Conservation (phyloP, 148 eudicot species). For the Vaccinium darrowii region DNA sequence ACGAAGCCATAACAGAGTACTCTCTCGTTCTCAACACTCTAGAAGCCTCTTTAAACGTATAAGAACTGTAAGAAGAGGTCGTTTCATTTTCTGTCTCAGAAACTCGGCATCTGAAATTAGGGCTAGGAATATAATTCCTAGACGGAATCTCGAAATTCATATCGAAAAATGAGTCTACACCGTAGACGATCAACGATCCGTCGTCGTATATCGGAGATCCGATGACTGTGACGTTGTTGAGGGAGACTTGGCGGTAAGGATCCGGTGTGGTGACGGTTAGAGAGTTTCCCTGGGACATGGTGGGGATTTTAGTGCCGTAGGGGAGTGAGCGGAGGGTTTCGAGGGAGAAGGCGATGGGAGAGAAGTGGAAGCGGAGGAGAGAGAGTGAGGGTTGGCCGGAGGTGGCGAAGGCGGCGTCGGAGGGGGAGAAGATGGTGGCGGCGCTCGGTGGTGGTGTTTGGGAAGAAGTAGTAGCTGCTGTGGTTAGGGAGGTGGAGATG, state of each 20-base stretch:
- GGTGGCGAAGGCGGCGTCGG: conserved; percentile 35
- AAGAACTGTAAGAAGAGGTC: neutral
- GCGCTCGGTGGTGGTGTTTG: conserved; percentile 18
- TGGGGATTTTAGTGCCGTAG: conserved; percentile 41
- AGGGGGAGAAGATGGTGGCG: conserved; percentile 53
- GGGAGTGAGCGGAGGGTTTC: conserved; percentile 53
- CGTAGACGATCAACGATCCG: conserved; percentile 43
- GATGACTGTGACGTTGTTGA: conserved; percentile 38
- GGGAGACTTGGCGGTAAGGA: conserved; percentile 27
- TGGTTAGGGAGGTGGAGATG: conserved; percentile 26
- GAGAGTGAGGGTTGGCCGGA: conserved; percentile 64
- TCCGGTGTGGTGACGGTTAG: conserved; percentile 43
- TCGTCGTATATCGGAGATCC: conserved; percentile 55
- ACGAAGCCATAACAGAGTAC: conserved; percentile 55
- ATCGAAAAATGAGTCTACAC: conserved; percentile 44
- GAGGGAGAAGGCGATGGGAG: conserved; percentile 49
- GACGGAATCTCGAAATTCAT: conserved; percentile 20
- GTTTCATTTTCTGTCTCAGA: neutral
- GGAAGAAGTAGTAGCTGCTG: neutral
- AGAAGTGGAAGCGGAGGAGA: conserved; percentile 62
- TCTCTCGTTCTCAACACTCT: conserved; percentile 44
- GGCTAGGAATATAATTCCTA: neutral
- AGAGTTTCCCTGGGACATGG: conserved; percentile 36
- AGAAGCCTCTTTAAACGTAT: conserved; percentile 33
- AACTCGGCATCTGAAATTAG: conserved; percentile 21